A percentile compares a stretch with the other conserved stretches of the same genome.
Evolutionary conservation across 192 early-diverging fungal species (phyloP).

Genomic region (Coemansia furcata): DNA sequence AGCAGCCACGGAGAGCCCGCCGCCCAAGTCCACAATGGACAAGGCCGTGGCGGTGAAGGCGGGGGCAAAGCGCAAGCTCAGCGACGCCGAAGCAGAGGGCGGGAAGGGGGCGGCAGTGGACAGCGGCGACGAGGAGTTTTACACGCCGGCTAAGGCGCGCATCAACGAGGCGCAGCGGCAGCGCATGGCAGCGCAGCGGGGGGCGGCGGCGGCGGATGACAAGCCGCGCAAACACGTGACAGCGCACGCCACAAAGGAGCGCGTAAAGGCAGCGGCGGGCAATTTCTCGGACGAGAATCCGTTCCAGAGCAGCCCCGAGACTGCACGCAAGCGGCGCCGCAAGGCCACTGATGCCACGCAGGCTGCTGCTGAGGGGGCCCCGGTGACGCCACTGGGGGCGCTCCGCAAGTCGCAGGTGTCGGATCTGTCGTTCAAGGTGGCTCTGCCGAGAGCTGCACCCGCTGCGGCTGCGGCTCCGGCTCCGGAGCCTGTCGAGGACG

Average conservation of each 20-base stretch:
- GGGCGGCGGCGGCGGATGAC: not conserved
- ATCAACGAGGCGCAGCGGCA: constrained; percentile 3
- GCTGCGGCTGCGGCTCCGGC: not conserved
- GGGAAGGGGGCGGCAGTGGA: constrained; percentile 9
- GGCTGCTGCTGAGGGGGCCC: not conserved
- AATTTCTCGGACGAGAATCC: constrained; percentile 52
- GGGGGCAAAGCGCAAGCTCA: constrained; percentile 43
- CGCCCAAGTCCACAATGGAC: constrained; percentile 10
- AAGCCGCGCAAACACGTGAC: constrained; percentile 2
- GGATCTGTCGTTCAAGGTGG: constrained; percentile 33
- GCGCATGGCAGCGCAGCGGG: not conserved
- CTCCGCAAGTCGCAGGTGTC: constrained; percentile 52
- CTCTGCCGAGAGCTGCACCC: constrained; percentile 16
- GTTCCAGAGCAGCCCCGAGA: constrained; percentile 52
- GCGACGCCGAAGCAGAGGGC: constrained; percentile 17
- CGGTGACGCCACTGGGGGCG: constrained; percentile 36
- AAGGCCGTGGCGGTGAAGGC: constrained; percentile 10
- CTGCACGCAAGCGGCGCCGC: constrained; percentile 34
- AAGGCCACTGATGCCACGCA: constrained; percentile 6
- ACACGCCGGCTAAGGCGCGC: constrained; percentile 11
- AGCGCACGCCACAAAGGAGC: not conserved
- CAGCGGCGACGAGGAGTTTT: constrained; percentile 24
- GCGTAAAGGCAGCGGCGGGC: not conserved
- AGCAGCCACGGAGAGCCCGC: not conserved
- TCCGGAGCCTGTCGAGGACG: not conserved